Evolutionary conservation across 2,329 filamentous ascomycete genomes (phyloP), one percentile per base, ranked within the genome.

Genomic region (Penicillium sclerotigenum): DNA sequence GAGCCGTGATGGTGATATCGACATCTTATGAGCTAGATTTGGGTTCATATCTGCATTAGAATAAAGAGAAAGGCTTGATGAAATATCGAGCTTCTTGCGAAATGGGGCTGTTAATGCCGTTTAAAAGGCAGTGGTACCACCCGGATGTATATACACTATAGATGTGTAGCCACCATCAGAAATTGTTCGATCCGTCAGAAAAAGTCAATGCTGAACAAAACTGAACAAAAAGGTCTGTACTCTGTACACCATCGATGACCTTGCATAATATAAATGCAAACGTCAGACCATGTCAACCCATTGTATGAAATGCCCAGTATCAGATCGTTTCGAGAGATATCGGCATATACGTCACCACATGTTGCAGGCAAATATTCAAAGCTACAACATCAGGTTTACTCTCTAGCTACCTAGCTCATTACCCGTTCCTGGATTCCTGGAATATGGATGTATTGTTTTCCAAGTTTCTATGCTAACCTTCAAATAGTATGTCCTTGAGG

Each of bases 1-100:
- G 26, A 73, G 60, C 7, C 52, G 50, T 1, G 65, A 61, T 22
- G 42, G 41, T 18, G 59, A 54, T 41, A 33, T 36, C 33, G 54
- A 37, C 2, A 33, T 14, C n/a, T n/a, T n/a, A 20, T 11, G 29
- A 28, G 26, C 22, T 5, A 29, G 16, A 16, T 22, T 45, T 20
- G 37, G 14, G 10, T 22, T 31, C 37, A 51, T 51, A 7, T 20
- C 13, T 28, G 20, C 20, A 1, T 42, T 42, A 45, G 10, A 29
- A 14, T 16, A 29, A 31, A 22, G 6, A 10, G 7, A 18, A 42
- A 42, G 7, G 24, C 10, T 2, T 6, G 18, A 24, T 29, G 14
- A 10, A 41, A 26, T 38, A 1, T 49, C 11, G 24, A 48, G 14
- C 7, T 29, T 16, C 7, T 29, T 16, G 16, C 20, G 9, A 29